phyloP scores from a whole-genome alignment of 2,329 filamentous ascomycete genomes.

The Botryotinia narcissicola region DNA sequence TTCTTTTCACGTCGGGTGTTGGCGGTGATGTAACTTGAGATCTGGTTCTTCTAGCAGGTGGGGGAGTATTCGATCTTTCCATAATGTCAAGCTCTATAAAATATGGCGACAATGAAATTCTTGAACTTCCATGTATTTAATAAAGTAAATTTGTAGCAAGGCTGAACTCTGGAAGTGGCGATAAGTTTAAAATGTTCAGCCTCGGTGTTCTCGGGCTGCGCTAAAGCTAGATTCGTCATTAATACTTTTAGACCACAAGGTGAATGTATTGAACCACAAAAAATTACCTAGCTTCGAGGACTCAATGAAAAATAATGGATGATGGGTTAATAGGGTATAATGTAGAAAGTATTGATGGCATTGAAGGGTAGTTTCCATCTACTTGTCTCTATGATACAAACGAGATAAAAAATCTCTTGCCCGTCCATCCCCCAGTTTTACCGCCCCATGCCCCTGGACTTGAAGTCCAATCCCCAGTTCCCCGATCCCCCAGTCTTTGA shows the following conservation, averaged over 20 bases:
- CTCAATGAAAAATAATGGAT: background rate
- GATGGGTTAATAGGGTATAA: background rate
- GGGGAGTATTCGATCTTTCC: constrained; percentile 32
- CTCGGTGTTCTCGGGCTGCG: constrained; percentile 1
- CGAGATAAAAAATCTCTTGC: constrained; percentile 1
- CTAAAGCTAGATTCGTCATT: constrained; percentile 4
- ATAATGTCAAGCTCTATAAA: constrained; percentile 19
- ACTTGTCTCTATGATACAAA: constrained; percentile 20
- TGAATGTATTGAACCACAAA: background rate
- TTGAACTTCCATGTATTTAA: background rate
- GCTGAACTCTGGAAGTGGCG: constrained; percentile 16
- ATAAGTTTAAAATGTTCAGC: constrained; percentile 10
- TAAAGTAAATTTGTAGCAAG: constrained; percentile 3
- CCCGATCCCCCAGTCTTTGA: background rate
- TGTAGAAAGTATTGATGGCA: background rate
- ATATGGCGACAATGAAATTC: background rate
- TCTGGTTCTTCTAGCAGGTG: constrained; percentile 11
- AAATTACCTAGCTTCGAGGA: background rate
- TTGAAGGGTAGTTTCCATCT: constrained; percentile 5
- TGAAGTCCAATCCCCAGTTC: background rate
- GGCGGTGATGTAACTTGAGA: constrained; percentile 44
- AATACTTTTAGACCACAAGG: background rate
- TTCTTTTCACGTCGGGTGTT: constrained; percentile 53
- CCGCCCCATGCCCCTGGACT: background rate
- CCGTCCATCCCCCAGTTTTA: constrained; percentile 12